phyloP scores from a whole-genome alignment of 768 basidiomycete species.

The Austroboletus eburneus region DNA sequence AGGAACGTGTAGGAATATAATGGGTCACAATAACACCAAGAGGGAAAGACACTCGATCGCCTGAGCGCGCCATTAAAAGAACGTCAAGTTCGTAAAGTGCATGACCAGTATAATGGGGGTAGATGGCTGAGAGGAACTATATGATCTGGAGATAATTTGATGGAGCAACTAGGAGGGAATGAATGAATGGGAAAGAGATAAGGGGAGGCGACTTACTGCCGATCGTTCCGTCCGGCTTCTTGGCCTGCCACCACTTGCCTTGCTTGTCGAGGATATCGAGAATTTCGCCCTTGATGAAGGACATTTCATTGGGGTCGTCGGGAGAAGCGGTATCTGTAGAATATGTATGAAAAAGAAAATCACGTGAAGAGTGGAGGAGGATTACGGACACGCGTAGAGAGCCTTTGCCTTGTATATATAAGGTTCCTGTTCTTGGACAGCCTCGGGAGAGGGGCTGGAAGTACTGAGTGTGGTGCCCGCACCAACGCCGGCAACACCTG shows the following conservation, averaged over 20 bases:
- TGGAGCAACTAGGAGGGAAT: constrained; percentile 57
- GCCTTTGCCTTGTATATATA: constrained; percentile 82
- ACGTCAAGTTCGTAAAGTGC: constrained; percentile 31
- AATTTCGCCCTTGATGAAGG: constrained; percentile 87
- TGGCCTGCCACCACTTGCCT: constrained; percentile 92
- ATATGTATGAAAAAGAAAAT: constrained; percentile 15
- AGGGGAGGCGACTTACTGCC: constrained; percentile 60
- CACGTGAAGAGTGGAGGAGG: constrained; percentile 9
- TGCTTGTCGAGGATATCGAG: constrained; percentile 91
- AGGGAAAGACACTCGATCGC: constrained; percentile 10
- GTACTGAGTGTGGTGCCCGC: constrained; percentile 37
- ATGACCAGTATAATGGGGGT: constrained; percentile 20
- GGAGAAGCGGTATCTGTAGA: constrained; percentile 81
- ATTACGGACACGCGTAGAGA: constrained; percentile 75
- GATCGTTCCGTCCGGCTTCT: constrained; percentile 65
- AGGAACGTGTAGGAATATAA: constrained; percentile 26
- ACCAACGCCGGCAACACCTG: constrained; percentile 61
- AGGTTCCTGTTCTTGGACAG: constrained; percentile 37
- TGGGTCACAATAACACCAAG: constrained; percentile 24
- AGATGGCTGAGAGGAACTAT: constrained; percentile 31
- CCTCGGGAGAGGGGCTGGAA: constrained; percentile 23
- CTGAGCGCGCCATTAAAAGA: constrained; percentile 27
- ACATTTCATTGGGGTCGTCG: constrained; percentile 95
- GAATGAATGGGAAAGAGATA: constrained; percentile 2
- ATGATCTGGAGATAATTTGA: constrained; percentile 84